A percentile compares a stretch with the other conserved stretches of the same genome.
phyloP scores from a whole-genome alignment of 2,329 filamentous ascomycete genomes.

The Endocalyx cinctus region DNA sequence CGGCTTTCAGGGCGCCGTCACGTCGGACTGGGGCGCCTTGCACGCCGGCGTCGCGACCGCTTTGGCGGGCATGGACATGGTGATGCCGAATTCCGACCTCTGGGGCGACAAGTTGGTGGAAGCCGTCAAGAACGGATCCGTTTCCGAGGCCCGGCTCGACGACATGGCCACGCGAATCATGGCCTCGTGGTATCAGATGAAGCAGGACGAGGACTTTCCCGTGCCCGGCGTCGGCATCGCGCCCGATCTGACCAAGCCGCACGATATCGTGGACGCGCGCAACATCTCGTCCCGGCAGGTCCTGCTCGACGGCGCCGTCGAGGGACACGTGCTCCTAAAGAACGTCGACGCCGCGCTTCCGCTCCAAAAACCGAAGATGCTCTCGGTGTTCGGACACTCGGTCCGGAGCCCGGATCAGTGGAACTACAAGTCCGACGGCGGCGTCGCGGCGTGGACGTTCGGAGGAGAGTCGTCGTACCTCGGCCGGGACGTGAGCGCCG shows the following conservation, averaged over 20 bases:
- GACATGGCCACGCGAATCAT: slow-evolving; percentile 57
- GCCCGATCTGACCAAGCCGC: slow-evolving; percentile 41
- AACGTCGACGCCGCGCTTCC: slow-evolving; percentile 53
- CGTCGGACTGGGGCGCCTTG: slow-evolving; percentile 54
- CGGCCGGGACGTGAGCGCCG: slow-evolving; percentile 21
- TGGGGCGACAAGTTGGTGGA: slow-evolving; percentile 47
- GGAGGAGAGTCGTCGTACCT: slow-evolving; percentile 35
- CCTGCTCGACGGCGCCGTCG: slow-evolving; percentile 53
- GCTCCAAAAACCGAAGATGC: slow-evolving; percentile 41
- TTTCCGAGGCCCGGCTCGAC: slow-evolving; percentile 50
- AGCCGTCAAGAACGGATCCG: slow-evolving; percentile 56
- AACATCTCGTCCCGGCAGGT: slow-evolving; percentile 38
- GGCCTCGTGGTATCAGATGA: slow-evolving; percentile 53
- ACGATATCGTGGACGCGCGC: slow-evolving; percentile 49
- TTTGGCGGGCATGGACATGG: slow-evolving; percentile 50
- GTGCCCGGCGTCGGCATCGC: slow-evolving; percentile 49
- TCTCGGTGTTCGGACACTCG: slow-evolving; percentile 62
- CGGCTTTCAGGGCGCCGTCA: slow-evolving; percentile 46
- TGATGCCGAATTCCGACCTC: slow-evolving; percentile 43
- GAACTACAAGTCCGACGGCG: slow-evolving; percentile 35
- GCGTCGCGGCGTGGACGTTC: slow-evolving; percentile 32
- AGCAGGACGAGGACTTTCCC: slow-evolving; percentile 44
- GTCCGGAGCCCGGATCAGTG: slow-evolving; percentile 40
- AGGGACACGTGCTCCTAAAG: slow-evolving; percentile 62
- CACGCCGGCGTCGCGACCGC: slow-evolving; percentile 51